A percentile compares a stretch with the other conserved stretches of the same genome.
Conservation (phyloP, 768 basidiomycete genomes). For the Collybia mongolica region DNA sequence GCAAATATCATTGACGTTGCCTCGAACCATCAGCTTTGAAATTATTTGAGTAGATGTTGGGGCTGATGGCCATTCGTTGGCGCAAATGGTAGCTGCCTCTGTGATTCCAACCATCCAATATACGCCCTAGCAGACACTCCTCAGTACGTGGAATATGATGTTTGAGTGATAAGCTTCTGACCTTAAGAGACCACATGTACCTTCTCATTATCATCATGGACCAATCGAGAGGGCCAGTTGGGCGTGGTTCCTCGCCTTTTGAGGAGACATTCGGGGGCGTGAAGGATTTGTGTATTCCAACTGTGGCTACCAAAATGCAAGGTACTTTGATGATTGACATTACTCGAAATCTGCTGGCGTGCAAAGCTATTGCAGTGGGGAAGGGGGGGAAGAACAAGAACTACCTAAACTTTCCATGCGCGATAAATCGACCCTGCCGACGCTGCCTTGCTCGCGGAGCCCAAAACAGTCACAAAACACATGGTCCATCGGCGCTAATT, state of each 20-base stretch:
- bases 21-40: background rate
- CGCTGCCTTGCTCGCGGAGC: too few relatives aligned
- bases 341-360: too few relatives aligned
- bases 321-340: background rate
- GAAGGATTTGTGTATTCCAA: background rate
- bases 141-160: too few relatives aligned
- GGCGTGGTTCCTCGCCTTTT: background rate
- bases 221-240: background rate
- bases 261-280: background rate
- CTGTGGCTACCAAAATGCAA: background rate
- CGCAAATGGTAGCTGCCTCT: conserved; percentile 1
- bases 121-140: background rate
- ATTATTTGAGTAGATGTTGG: background rate
- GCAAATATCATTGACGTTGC: background rate
- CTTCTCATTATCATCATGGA: background rate
- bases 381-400: too few relatives aligned
- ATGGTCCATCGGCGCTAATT: too few relatives aligned
- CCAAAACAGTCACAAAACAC: too few relatives aligned
- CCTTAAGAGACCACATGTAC: too few relatives aligned
- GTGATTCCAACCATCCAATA: conserved; percentile 2
- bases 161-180: too few relatives aligned
- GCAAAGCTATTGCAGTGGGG: too few relatives aligned
- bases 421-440: too few relatives aligned
- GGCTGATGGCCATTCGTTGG: background rate
- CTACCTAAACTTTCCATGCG: too few relatives aligned